Evolutionary conservation across 495 filamentous ascomycete genomes (phyloP), one percentile per base, ranked within the genome.

Genomic region (Xylaria bambusicola): DNA sequence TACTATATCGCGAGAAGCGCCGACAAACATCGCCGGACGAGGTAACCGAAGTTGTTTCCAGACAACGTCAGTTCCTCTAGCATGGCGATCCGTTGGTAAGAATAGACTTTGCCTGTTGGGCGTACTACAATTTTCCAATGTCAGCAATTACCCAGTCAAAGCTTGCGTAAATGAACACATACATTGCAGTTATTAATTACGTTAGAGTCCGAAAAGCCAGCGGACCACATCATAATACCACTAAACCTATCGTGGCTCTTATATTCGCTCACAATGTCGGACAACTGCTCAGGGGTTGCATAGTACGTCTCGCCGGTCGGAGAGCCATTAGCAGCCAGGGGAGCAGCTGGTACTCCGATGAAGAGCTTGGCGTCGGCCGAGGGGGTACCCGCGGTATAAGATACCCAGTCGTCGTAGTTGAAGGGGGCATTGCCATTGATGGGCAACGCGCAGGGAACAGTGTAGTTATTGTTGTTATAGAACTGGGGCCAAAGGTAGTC

Each of bases 211-310:
- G 74, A 75, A 58, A 75, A 76, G 0, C 71, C 75, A 21, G 77
- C 82, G 56, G 78, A 78, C 82, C 82, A 84, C 61, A 84, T 69
- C 82, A 84, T 60, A 27, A 84, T 67, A 3, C 82, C 82, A 6
- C 80, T 81, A 54, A 83, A 78, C 15, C 76, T 72, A 17, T 59
- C 36, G 51, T 75, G 68, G 40, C 61, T 68, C 49, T 68, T 71
- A 44, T 66, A 67, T 6, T 75, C 61, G 48, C 51, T 64, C 20
- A 80, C 69, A 26, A 73, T 64, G n/a, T 58, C 23, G 3, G 71
- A 62, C 17, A 84, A 69, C 26, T 73, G 62, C 1, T 58, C 68
- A 0, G 77, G 75, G 0, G 66, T 64, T 0, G 82, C 62, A 45
- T 82, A 84, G 50, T 79, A 80, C 5, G 65, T 69, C 24, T 69